Percentiles rank a stretch among this genome's conserved stretches.
phyloP scores from a whole-genome alignment of 2,329 filamentous ascomycete genomes.

The Xylaria sp. region DNA sequence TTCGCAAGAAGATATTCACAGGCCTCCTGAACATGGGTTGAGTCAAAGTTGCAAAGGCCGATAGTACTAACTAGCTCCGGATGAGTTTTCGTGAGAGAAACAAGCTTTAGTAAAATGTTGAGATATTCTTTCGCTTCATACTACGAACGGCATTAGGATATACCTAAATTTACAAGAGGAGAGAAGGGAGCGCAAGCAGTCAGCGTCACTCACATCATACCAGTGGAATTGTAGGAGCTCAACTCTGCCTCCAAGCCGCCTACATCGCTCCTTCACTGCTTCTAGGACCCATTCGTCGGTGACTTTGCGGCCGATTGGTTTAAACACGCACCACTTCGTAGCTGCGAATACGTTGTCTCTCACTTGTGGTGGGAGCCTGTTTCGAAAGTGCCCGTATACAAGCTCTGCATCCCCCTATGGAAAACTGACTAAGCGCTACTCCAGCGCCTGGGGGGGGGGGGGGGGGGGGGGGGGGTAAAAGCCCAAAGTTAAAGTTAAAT shows the following conservation, averaged over 20 bases:
- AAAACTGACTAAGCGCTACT: conserved; percentile 11
- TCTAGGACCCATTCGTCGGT: conserved; percentile 47
- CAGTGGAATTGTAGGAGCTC: conserved; percentile 54
- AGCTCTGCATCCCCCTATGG: conserved; percentile 52
- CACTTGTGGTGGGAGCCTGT: conserved; percentile 41
- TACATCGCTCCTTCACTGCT: conserved; percentile 50
- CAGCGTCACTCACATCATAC: conserved; percentile 48
- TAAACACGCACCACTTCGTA: conserved; percentile 54
- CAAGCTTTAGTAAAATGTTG: conserved; percentile 50
- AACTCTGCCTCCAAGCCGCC: conserved; percentile 49
- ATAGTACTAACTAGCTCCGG: conserved; percentile 49
- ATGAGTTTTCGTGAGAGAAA: conserved; percentile 44
- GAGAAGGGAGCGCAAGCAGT: neutral
- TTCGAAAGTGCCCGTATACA: conserved; percentile 50
- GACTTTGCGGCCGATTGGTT: conserved; percentile 41
- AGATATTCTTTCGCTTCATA: conserved; percentile 52
- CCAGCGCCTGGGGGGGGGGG: neutral
- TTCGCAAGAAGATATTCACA: conserved; percentile 50
- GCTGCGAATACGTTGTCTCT: conserved; percentile 47
- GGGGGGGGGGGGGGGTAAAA: too few species aligned
- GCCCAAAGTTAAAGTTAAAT: too few species aligned
- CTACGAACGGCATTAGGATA: conserved; percentile 39
- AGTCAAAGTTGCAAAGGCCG: conserved; percentile 53
- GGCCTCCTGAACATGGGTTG: conserved; percentile 47
- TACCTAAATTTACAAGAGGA: neutral